Base-by-base conservation (phyloP, 257 asterid species). In the Primulina huaijiensis region DNA sequence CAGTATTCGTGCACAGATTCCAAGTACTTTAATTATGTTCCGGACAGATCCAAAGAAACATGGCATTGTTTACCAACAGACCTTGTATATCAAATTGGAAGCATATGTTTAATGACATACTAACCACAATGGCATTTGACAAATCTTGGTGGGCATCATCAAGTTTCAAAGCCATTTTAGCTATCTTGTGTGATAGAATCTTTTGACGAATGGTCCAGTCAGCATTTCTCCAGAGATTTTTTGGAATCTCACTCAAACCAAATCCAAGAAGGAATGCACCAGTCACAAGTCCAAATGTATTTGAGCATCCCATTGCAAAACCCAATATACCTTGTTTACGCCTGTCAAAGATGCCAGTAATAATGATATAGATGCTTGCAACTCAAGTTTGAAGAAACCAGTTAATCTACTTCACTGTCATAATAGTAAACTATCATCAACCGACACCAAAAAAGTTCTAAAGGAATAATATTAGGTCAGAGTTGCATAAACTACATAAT, bases 201-300 rank as follows among this genome's bases (percentile, higher is more conserved):
- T 94, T 94, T 82, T 89, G 99, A 43, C 97, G 97, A 71, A 78
- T 89, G 60, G 89, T 84, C 99, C 99, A 94, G 81, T 94, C 97
- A 66, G 99, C 89, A 88, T 88, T 88, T 84, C 85, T 89, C 99
- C 99, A 94, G 76, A 89, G 80, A 79, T 80, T 74, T 78, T 88
- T 94, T 35, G 99, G 99, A 80, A 94, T 91, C 82, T 94, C 99
- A 72, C 92, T 87, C 82, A 94, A 84, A 76, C 97, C 99, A 78
- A 91, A 94, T 84, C 99, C 99, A 78, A 94, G 97, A 86, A 94
- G 99, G 82, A 94, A 94, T 68, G 95, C 92, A 67, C 99, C 99
- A 71, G 99, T 94, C 68, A 94, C 99, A 7, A 94, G 97, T 81
- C 99, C 99, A 84, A 94, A 94, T 12, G 99, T 94, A 79, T 94